phyloP scores from a whole-genome alignment of 23 red algal genomes.

The Gracilaria gracilis region DNA sequence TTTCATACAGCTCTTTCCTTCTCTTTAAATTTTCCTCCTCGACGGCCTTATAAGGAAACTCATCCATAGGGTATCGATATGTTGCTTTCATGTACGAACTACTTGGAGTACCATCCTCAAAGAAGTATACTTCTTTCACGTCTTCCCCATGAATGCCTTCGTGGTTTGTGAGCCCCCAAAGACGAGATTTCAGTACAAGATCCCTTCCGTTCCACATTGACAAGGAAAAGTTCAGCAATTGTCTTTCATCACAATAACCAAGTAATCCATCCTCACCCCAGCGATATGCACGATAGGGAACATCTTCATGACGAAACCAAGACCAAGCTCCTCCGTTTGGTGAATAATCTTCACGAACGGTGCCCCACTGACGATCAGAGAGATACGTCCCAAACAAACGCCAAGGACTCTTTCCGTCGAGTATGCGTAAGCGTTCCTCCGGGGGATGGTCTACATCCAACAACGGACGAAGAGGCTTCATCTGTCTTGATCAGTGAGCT shows the following conservation, averaged over 20 bases:
- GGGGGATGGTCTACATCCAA: background rate
- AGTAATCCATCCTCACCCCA: constrained; percentile 8
- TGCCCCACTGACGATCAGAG: constrained; percentile 13
- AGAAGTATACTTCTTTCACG: constrained; percentile 11
- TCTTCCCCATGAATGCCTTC: constrained; percentile 5
- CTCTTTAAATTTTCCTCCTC: background rate
- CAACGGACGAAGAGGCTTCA: constrained; percentile 3
- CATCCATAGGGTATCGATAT: constrained; percentile 7
- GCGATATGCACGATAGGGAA: background rate
- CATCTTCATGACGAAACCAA: constrained; percentile 16
- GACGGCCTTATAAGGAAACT: background rate
- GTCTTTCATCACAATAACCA: background rate
- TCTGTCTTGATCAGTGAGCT: background rate
- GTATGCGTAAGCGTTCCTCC: background rate
- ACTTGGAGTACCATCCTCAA: constrained; percentile 4
- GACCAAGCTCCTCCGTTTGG: background rate
- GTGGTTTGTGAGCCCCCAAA: constrained; percentile 1
- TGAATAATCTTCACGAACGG: background rate
- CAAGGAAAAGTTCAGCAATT: background rate
- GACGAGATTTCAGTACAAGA: background rate
- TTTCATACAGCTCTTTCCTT: constrained; percentile 4
- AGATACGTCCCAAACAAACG: constrained; percentile 12
- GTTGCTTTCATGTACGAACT: constrained; percentile 10
- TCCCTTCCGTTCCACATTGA: background rate
- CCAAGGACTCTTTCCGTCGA: background rate